Conservation (phyloP, 306 rosid species). For the Urtica urens region DNA sequence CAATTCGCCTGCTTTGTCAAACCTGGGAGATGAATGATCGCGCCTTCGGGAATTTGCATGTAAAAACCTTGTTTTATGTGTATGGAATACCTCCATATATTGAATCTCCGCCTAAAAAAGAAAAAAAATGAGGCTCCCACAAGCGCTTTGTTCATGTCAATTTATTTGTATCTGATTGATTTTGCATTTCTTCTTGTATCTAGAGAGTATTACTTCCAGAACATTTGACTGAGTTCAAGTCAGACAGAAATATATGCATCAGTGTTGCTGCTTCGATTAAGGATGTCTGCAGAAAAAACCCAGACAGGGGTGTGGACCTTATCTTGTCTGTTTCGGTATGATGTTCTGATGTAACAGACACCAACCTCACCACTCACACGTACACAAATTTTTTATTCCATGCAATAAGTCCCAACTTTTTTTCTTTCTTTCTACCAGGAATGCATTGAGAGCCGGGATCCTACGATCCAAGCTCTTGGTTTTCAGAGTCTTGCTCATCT, state of each 20-base stretch:
- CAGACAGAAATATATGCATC: constrained; percentile 57
- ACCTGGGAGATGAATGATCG: constrained; percentile 95
- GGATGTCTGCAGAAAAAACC: constrained; percentile 78
- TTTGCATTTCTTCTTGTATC: constrained; percentile 20
- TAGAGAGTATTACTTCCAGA: constrained; percentile 67
- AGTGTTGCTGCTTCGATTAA: constrained; percentile 84
- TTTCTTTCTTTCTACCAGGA: constrained; percentile 32
- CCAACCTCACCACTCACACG: no score
- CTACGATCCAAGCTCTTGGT: constrained; percentile 67
- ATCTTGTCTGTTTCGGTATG: constrained; percentile 91
- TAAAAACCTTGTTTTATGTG: constrained; percentile 22
- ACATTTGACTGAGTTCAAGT: constrained; percentile 44
- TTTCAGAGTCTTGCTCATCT: constrained; percentile 91
- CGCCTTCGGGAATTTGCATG: constrained; percentile 86
- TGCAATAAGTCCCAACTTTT: constrained; percentile 14
- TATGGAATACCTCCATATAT: constrained; percentile 11
- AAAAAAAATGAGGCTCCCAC: constrained; percentile 9
- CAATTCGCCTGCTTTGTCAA: constrained; percentile 77
- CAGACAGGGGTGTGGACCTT: constrained; percentile 95
- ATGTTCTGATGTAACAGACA: not conserved
- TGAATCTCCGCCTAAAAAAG: no score
- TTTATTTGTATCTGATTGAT: no score
- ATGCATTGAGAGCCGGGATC: constrained; percentile 78
- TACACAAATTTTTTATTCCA: not conserved
- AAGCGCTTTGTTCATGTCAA: constrained; percentile 7